Evolutionary conservation across 2,329 filamentous ascomycete genomes (phyloP).

Genomic region (Colletotrichum tropicicola): DNA sequence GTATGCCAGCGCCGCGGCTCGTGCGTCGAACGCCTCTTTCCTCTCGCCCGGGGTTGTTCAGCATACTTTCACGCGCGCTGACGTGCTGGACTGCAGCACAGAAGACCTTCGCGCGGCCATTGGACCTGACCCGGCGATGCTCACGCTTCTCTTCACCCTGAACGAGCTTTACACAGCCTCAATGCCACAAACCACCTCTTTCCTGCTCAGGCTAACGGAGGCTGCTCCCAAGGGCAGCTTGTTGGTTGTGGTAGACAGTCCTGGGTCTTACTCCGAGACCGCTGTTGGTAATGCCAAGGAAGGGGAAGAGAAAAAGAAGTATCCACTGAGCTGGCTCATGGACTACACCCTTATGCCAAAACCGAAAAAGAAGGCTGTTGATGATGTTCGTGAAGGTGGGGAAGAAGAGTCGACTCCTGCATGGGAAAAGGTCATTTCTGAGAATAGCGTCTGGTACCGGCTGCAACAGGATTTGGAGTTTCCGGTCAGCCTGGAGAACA

Average conservation of each 20-base stretch:
- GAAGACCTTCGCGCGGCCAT: conserved; percentile 26
- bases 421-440: conserved; percentile 31
- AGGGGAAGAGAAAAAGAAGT: conserved; percentile 28
- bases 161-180: conserved; percentile 32
- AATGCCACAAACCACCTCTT: conserved; percentile 26
- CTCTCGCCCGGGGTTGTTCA: conserved; percentile 22
- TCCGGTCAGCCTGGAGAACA: conserved; percentile 32
- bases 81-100: conserved; percentile 23
- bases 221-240: conserved; percentile 29
- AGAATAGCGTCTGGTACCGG: not conserved
- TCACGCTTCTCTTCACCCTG: conserved; percentile 32
- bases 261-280: conserved; percentile 16
- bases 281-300: conserved; percentile 6
- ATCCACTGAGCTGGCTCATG: conserved; percentile 30
- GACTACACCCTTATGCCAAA: conserved; percentile 28
- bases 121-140: conserved; percentile 18
- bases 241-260: conserved; percentile 27
- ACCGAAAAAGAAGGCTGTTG: conserved; percentile 5
- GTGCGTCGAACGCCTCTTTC: conserved; percentile 27
- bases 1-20: conserved; percentile 31
- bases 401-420: conserved; percentile 5
- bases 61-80: conserved; percentile 16
- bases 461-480: conserved; percentile 15
- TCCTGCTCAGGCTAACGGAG: conserved; percentile 26
- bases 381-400: conserved; percentile 9